Conservation (phyloP, 1,284 basidiomycete species). For the Malassezia nana region DNA sequence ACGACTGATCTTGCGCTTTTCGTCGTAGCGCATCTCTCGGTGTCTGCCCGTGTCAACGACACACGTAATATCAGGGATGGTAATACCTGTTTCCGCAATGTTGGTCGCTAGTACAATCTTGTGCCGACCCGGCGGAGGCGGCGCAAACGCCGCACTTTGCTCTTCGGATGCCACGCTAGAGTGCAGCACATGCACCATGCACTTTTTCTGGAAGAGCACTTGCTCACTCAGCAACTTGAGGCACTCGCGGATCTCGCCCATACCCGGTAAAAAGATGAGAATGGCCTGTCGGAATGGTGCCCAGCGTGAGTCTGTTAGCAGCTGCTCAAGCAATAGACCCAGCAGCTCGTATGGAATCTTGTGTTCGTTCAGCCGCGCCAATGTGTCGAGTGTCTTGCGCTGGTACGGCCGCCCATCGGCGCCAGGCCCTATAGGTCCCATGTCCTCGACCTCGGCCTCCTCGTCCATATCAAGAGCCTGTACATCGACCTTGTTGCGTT, state of each 20-base stretch:
- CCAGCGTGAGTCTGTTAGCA: constrained; percentile 56
- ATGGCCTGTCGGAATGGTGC: constrained; percentile 66
- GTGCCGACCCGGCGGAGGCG: constrained; percentile 65
- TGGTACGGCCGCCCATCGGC: constrained; percentile 55
- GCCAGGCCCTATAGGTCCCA: constrained; percentile 58
- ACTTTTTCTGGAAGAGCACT: constrained; percentile 55
- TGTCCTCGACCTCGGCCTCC: constrained; percentile 74
- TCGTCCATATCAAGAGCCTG: constrained; percentile 48
- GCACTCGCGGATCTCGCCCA: constrained; percentile 71
- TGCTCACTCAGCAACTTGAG: constrained; percentile 74
- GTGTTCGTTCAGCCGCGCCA: constrained; percentile 80
- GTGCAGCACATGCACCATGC: constrained; percentile 70
- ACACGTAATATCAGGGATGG: constrained; percentile 94
- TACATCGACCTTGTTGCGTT: constrained; percentile 53
- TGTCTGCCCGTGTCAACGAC: constrained; percentile 95
- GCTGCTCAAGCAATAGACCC: constrained; percentile 67
- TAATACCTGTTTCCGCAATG: constrained; percentile 86
- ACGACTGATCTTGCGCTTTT: constrained; percentile 89
- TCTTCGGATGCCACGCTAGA: constrained; percentile 63
- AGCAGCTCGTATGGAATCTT: constrained; percentile 59
- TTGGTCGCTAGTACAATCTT: constrained; percentile 75
- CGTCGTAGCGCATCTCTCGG: constrained; percentile 62
- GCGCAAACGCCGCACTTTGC: constrained; percentile 79
- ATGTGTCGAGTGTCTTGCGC: constrained; percentile 62
- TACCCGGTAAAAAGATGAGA: constrained; percentile 85